A percentile compares a stretch with the other conserved stretches of the same genome.
phyloP scores from a whole-genome alignment of 2,329 filamentous ascomycete genomes.

The Calonectria pauciramosa region DNA sequence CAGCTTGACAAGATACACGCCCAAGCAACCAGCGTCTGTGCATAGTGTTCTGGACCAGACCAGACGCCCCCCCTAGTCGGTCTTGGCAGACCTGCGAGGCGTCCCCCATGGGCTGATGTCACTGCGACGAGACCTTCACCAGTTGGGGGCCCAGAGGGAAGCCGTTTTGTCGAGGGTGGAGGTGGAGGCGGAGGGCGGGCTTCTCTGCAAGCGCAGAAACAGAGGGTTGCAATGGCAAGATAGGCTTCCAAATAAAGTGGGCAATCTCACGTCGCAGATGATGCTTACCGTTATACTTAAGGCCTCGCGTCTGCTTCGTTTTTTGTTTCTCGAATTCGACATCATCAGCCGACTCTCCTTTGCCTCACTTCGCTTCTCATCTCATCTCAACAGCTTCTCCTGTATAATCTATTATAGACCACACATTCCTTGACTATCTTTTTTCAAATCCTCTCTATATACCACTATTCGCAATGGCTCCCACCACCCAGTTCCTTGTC shows the following conservation, averaged over 20 bases:
- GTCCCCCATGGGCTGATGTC: slow-evolving; percentile 16
- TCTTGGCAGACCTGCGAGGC: background rate
- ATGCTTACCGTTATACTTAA: slow-evolving; percentile 12
- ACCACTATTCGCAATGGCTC: background rate
- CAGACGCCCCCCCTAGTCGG: background rate
- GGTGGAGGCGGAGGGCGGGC: background rate
- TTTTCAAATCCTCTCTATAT: background rate
- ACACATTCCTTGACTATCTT: background rate
- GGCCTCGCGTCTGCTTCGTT: background rate
- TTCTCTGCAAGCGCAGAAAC: background rate
- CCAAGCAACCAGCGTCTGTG: background rate
- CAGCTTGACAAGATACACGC: background rate
- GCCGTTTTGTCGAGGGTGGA: background rate
- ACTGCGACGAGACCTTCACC: background rate
- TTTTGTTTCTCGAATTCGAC: slow-evolving; percentile 9
- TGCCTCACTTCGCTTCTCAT: background rate
- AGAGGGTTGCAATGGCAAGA: slow-evolving; percentile 6
- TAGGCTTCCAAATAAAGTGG: slow-evolving; percentile 12
- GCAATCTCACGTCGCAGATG: slow-evolving; percentile 2
- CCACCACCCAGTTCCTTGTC: slow-evolving; percentile 25
- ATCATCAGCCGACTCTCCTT: background rate
- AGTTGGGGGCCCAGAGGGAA: background rate
- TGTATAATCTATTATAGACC: background rate
- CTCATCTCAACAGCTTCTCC: background rate
- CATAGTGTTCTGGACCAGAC: background rate